phyloP scores from a whole-genome alignment of 2,329 filamentous ascomycete genomes.

The Microcyclosporella mali region DNA sequence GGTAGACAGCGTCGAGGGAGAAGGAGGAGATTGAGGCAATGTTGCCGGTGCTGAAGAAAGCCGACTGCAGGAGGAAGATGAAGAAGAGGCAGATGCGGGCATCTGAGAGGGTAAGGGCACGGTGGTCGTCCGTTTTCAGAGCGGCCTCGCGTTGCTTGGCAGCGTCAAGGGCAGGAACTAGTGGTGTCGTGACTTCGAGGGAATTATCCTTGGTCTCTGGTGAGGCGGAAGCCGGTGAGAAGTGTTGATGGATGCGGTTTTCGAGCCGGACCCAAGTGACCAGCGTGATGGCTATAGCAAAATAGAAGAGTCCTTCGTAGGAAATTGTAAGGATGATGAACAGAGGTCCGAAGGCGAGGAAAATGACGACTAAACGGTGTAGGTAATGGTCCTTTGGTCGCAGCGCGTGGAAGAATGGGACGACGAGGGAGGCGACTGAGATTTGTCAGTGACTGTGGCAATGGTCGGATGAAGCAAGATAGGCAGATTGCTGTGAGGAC shows the following conservation, averaged over 20 bases:
- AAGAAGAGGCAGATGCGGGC: constrained; percentile 88
- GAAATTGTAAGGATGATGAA: constrained; percentile 97
- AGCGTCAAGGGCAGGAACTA: constrained; percentile 31
- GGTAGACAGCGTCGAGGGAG: constrained; percentile 80
- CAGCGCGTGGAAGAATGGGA: constrained; percentile 75
- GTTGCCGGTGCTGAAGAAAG: constrained; percentile 96
- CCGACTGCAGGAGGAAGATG: constrained; percentile 87
- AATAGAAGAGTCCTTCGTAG: constrained; percentile 94
- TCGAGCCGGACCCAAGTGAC: constrained; percentile 90
- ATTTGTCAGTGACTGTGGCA: constrained; percentile 12
- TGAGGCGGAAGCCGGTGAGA: constrained; percentile 14
- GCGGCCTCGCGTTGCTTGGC: constrained; percentile 30
- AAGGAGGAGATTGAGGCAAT: constrained; percentile 91
- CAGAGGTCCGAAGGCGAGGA: constrained; percentile 83
- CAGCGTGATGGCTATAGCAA: constrained; percentile 75
- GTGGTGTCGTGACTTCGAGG: constrained; percentile 26
- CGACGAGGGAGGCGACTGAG: constrained; percentile 63
- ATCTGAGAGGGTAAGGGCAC: constrained; percentile 73
- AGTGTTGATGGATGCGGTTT: constrained; percentile 57
- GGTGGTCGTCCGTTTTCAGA: constrained; percentile 41
- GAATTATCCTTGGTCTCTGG: constrained; percentile 20
- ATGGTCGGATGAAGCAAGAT: background rate
- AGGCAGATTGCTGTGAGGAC: background rate
- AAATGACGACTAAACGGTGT: constrained; percentile 80
- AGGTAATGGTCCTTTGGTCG: constrained; percentile 82